Conservation (phyloP, 192 early-diverging fungal species). For the Spizellomyces sp. region DNA sequence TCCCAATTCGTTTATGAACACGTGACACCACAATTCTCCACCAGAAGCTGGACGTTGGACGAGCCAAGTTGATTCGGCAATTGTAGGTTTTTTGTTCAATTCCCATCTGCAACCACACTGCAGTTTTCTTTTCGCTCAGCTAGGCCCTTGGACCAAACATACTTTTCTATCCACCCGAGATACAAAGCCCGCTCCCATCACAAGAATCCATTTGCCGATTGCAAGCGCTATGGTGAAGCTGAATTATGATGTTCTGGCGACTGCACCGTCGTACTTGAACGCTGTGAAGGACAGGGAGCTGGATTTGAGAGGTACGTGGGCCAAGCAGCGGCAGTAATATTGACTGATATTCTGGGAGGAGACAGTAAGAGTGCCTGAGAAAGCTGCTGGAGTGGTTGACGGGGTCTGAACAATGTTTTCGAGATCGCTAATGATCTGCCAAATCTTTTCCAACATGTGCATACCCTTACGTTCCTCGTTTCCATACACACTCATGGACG, state of each 20-base stretch:
- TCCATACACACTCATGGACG: background rate
- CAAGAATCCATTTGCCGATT: too few relatives aligned
- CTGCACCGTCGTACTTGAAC: conserved; percentile 70
- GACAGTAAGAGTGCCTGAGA: conserved; percentile 3
- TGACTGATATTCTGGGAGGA: background rate
- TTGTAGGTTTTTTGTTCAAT: too few relatives aligned
- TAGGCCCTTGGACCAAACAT: too few relatives aligned
- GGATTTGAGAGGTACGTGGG: conserved; percentile 75
- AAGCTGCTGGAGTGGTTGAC: background rate
- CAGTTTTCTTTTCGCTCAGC: too few relatives aligned
- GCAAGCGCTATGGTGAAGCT: conserved; percentile 43
- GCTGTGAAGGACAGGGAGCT: conserved; percentile 88
- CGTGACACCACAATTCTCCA: too few relatives aligned
- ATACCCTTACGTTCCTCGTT: background rate
- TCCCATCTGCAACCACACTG: too few relatives aligned
- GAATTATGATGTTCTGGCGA: conserved; percentile 51
- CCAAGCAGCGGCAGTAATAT: background rate
- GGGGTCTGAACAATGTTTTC: background rate
- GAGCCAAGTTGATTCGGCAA: too few relatives aligned
- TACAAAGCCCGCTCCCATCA: too few relatives aligned
- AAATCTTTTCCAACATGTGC: background rate
- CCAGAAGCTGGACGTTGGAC: too few relatives aligned
- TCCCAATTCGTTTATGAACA: too few relatives aligned
- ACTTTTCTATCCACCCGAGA: too few relatives aligned
- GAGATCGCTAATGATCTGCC: background rate